Base-by-base conservation (phyloP, 257 asterid species). In the Przewalskia tangutica region DNA sequence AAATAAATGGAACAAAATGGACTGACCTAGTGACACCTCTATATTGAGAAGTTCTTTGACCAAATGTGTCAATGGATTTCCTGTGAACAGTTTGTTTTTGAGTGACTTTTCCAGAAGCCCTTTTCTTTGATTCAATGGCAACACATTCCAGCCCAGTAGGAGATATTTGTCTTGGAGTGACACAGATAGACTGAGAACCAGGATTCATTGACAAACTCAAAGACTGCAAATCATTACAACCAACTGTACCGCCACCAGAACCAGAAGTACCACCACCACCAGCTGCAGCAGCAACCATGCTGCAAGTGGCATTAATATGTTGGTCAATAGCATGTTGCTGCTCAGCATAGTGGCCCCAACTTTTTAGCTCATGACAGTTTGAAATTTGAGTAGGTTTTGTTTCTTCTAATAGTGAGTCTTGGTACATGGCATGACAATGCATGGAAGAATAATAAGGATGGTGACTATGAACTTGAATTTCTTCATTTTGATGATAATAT, bases 41-140 rank as follows among this genome's bases (percentile, higher is more conserved):
- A 73, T 91, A 95, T 95, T 95, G 99, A 73, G 99, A 95, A 0
- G 99, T 95, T 83, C 99, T 92, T 65, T 95, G 99, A 6, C 99
- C 99, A 79, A 95, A 95, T 34, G 99, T 95, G 82, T 93, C 97
- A 3, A 93, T 90, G 20, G 98, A 95, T 85, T 93, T 95, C 85
- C 99, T 88, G 62, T 95, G 99, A 58, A 92, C 93, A 81, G 98
- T 85, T 48, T 87, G 97, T 77, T 91, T 89, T 53, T 58, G 91
- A 5, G 81, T 87, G 44, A 88, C 68, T 55, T 89, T 91, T 50
- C 84, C 91, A 71, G 85, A 77, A 1, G 85, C 89, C 81, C 97
- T 91, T 81, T 93, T 95, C 91, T 89, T 93, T n/a, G 91, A 88
- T 75, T 88, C 94, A n/a, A 83, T 71, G 83, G 88, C 86, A 16